phyloP scores from a whole-genome alignment of 805 yeast genomes.

The Ogataea polymorpha region DNA sequence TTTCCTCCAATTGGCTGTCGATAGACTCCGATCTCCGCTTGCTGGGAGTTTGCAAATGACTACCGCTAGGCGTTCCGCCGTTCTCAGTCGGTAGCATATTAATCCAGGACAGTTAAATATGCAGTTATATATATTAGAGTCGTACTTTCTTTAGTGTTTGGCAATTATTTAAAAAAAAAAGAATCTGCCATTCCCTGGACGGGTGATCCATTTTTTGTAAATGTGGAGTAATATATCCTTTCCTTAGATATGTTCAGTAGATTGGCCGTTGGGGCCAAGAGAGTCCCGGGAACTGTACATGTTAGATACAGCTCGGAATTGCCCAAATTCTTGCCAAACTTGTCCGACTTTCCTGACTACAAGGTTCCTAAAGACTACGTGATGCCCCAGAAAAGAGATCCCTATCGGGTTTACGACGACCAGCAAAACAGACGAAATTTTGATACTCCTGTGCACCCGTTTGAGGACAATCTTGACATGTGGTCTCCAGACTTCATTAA shows the following conservation, averaged over 20 bases:
- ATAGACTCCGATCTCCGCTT: conserved; percentile 7
- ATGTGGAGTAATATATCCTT: conserved; percentile 7
- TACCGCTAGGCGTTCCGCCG: background rate
- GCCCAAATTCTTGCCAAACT: conserved; percentile 32
- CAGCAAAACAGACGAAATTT: conserved; percentile 77
- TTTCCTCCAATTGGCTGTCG: conserved; percentile 5
- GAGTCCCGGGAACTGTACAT: background rate
- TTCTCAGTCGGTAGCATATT: conserved; percentile 3
- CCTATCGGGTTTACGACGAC: conserved; percentile 73
- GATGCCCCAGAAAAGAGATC: conserved; percentile 57
- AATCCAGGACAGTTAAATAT: background rate
- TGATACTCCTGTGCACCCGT: conserved; percentile 66
- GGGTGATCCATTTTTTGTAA: background rate
- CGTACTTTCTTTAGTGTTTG: conserved; percentile 1
- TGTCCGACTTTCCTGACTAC: conserved; percentile 44
- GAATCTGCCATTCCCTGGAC: conserved; percentile 1
- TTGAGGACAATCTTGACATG: conserved; percentile 72
- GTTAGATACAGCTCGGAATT: conserved; percentile 11
- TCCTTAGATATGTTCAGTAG: background rate
- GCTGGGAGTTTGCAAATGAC: background rate
- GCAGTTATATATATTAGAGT: background rate
- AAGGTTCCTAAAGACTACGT: conserved; percentile 56
- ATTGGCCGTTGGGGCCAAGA: background rate
- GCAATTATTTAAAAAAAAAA: conserved; percentile 4
- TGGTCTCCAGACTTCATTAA: conserved; percentile 84